Evolutionary conservation across 768 basidiomycete genomes (phyloP), one percentile per base, ranked within the genome.

Genomic region (Rhizopogon salebrosus): DNA sequence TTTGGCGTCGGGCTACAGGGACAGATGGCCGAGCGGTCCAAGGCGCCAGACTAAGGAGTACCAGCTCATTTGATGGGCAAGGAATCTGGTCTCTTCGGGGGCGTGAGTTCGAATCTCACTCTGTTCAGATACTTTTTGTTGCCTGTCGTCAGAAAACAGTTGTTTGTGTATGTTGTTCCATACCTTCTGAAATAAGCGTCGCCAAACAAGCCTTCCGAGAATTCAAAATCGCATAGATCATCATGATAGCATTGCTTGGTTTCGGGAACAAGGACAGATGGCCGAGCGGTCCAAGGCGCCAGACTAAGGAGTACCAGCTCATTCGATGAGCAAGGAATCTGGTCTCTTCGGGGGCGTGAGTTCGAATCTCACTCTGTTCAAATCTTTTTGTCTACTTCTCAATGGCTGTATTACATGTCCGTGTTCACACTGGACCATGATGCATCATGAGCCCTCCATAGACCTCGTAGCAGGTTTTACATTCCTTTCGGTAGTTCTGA

Each of bases 221-320:
- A n/a, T n/a, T n/a, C n/a, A n/a, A n/a, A n/a, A n/a, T n/a, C n/a
- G n/a, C n/a, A n/a, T n/a, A n/a, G n/a, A n/a, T n/a, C n/a, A n/a
- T n/a, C n/a, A n/a, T n/a, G n/a, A n/a, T n/a, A n/a, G n/a, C n/a
- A n/a, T n/a, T n/a, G n/a, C 16, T 20, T 16, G n/a, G 14, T 6
- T 9, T 20, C 20, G 0, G 1, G 3, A 26, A 26, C 49, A 60
- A 55, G 74, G 74, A 68, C 79, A 85, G 82, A 86, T 87, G 84
- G 85, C 85, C 84, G 85, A 87, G 84, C 83, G 84, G 84, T 86
- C 84, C 83, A 85, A 86, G 85, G 85, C 84, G 85, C 82, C 83
- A 87, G 84, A 86, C 82, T 82, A 84, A 82, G 83, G 83, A 75
- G 52, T 29, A 46, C 45, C 43, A 41, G 49, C 41, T 51, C 51